These are phyloP conservation scores for Canna indica DNA, from an alignment of 176 grass and related monocot genomes.

Conservation along the genomic window DNA sequence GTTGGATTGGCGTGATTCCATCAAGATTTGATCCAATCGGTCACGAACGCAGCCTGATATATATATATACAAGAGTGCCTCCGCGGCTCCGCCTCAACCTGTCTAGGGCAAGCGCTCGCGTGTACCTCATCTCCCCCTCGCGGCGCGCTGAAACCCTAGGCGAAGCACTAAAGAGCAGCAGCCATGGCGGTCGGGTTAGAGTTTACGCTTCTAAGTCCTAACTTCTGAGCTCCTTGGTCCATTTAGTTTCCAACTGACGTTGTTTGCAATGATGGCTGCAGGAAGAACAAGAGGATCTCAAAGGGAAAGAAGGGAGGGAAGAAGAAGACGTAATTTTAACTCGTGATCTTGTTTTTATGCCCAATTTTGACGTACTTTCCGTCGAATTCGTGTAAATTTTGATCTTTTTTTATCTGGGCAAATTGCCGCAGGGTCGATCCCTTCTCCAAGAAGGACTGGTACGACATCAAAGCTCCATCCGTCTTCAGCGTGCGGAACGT, in stretches of 20 bases:
- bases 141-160: background rate
- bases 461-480: conserved; percentile 79
- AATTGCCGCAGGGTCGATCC: conserved; percentile 43
- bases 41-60: no score
- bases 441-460: conserved; percentile 77
- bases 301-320: conserved; percentile 77
- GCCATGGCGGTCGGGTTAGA: conserved; percentile 33
- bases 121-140: no score
- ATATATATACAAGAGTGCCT: no score
- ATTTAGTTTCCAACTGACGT: background rate
- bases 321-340: conserved; percentile 58
- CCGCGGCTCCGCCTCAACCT: no score
- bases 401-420: background rate
- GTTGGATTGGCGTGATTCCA: no score
- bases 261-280: conserved; percentile 15
- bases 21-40: no score
- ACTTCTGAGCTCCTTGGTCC: background rate
- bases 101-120: no score
- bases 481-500: conserved; percentile 50
- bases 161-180: background rate
- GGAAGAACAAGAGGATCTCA: conserved; percentile 81
- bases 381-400: background rate
- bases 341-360: background rate
- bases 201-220: background rate
- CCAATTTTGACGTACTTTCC: background rate